Evolutionary conservation across 1,139 yeast species (phyloP).

Genomic region (Scheffersomyces parashehatae): DNA sequence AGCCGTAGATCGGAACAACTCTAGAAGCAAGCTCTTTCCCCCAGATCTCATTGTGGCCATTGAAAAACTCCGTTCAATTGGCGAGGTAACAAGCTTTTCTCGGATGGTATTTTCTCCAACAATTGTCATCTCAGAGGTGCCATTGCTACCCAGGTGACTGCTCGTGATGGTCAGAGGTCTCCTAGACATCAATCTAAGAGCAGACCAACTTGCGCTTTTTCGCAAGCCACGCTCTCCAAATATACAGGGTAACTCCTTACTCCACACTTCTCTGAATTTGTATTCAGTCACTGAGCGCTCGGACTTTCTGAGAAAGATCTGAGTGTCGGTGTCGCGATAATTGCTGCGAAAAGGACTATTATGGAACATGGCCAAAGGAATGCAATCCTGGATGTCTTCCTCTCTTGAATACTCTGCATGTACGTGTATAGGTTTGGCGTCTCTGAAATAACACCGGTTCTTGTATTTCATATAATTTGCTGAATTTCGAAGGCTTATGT

Average conservation of each 20-base stretch:
- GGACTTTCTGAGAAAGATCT: constrained; percentile 8
- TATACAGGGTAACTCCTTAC: constrained; percentile 18
- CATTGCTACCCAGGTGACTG: no score
- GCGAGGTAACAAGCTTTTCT: no score
- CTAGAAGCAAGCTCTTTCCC: no score
- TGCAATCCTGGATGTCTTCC: constrained; percentile 1
- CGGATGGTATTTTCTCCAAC: no score
- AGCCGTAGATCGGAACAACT: no score
- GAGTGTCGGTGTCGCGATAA: background rate
- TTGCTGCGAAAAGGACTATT: constrained; percentile 6
- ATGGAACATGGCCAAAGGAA: constrained; percentile 6
- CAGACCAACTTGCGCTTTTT: constrained; percentile 13
- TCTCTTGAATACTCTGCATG: constrained; percentile 4
- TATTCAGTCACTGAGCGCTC: background rate
- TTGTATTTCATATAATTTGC: constrained; percentile 3
- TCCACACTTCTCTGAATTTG: constrained; percentile 15
- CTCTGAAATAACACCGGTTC: constrained; percentile 18
- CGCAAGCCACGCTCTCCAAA: constrained; percentile 1
- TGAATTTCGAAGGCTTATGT: constrained; percentile 9
- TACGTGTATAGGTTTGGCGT: constrained; percentile 8
- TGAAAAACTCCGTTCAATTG: no score
- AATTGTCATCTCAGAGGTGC: no score
- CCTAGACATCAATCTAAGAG: constrained; percentile 3
- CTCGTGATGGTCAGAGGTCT: no score
- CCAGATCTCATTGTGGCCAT: no score